These are phyloP conservation scores for Sextonia rubra DNA, from an alignment of 164 flowering plant genomes.

Conservation along the genomic window DNA sequence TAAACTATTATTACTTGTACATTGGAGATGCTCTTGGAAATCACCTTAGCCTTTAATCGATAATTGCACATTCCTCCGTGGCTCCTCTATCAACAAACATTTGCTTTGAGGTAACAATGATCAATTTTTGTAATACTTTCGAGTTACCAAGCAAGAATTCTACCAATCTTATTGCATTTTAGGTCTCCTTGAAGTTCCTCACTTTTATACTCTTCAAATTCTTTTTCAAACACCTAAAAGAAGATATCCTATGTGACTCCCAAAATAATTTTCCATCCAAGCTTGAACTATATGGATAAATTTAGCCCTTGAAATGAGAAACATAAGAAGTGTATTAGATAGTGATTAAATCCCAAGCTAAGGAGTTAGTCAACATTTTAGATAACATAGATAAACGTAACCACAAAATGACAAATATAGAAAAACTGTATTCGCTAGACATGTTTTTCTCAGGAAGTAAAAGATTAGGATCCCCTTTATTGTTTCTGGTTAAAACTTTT, in stretches of 20 bases:
- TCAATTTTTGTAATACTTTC: not conserved
- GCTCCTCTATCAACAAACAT: not conserved
- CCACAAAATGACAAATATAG: too few relatives aligned
- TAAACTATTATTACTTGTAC: too few relatives aligned
- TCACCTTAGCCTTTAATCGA: too few relatives aligned
- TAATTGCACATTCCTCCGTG: not conserved
- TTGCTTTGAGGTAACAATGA: not conserved
- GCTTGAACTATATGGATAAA: not conserved
- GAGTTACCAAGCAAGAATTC: not conserved
- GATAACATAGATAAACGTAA: too few relatives aligned
- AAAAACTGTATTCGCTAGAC: too few relatives aligned
- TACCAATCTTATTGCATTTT: not conserved
- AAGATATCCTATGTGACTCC: not conserved
- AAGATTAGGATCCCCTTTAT: too few relatives aligned
- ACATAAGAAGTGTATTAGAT: not conserved
- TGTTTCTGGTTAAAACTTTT: too few relatives aligned
- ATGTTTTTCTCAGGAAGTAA: too few relatives aligned
- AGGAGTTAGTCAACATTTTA: too few relatives aligned
- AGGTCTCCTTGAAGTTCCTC: not conserved
- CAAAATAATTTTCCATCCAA: not conserved
- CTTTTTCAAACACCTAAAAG: not conserved
- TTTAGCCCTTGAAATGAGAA: not conserved
- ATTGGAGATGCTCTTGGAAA: too few relatives aligned
- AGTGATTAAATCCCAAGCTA: too few relatives aligned
- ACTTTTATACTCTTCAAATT: not conserved